Base-by-base conservation (phyloP, 169 alveolate species). In the Plasmodium fragile region DNA sequence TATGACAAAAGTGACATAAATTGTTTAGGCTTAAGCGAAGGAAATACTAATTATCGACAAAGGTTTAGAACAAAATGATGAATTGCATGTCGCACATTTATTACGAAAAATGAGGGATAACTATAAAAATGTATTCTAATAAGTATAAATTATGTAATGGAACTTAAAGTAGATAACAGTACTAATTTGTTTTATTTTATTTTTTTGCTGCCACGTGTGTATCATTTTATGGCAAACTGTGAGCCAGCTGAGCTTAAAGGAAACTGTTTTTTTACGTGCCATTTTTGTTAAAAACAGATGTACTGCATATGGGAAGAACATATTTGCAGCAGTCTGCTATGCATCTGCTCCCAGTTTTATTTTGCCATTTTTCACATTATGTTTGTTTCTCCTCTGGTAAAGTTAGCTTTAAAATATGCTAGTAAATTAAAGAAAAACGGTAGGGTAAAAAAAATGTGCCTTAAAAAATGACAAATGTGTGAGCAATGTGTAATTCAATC, bases 391-490 rank as follows among this genome's bases (percentile, higher is more conserved):
- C 11, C 75, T 22, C 75, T 65, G 18, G 22, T 65, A 65, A 65
- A 65, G n/a, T 18, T 65, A 65, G 75, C 75, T 8, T 28, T 65
- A 65, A 65, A 65, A 65, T 65, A 28, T 65, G 5, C 13, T 65
- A 18, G 5, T 65, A 65, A 65, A 28, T 65, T 65, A 28, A 65
- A 8, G 39, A 59, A 22, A 28, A 65, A 22, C 59, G 22, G 22
- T 49, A 22, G 36, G 75, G 36, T 65, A 65, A 65, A 65, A 65
- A 65, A 65, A 65, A 65, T 65, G 75, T 59, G 75, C 75, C 11
- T n/a, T 65, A 65, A 65, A 65, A 65, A 22, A 22, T 39, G 30
- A 28, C 75, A 65, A 65, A 65, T 8, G 36, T 65, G 75, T 22
- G 13, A 22, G n/a, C 30, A 65, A 65, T 5, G 18, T 5, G 18